These are phyloP conservation scores for Puccinia coronata DNA, from an alignment of 1,284 basidiomycete genomes.

Conservation along the genomic window DNA sequence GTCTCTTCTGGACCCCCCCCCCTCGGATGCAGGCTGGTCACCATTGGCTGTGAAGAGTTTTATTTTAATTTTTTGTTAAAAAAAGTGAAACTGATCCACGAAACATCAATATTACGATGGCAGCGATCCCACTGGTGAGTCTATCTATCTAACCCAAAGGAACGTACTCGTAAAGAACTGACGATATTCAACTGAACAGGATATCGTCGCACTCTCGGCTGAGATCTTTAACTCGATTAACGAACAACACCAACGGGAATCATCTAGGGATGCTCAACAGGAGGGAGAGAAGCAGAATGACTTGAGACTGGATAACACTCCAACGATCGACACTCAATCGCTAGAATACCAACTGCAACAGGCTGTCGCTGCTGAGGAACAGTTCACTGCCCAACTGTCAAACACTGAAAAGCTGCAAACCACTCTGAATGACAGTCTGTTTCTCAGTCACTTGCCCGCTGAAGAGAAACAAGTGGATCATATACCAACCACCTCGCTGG, in stretches of 20 bases:
- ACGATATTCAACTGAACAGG: neutral
- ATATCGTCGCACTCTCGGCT: conserved; percentile 12
- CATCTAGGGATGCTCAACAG: neutral
- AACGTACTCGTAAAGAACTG: no score
- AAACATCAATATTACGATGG: no score
- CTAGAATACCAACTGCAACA: neutral
- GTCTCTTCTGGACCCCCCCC: no score
- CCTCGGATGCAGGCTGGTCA: no score
- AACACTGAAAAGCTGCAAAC: neutral
- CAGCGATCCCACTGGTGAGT: no score
- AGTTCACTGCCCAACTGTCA: neutral
- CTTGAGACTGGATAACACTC: neutral
- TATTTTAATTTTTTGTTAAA: no score
- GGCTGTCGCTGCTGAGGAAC: neutral
- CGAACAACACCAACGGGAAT: neutral
- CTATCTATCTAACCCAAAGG: no score
- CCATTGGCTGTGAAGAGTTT: no score
- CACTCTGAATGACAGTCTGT: neutral
- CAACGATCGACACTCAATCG: neutral
- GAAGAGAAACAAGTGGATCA: neutral
- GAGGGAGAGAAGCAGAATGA: neutral
- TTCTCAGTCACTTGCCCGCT: neutral
- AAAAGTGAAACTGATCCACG: no score
- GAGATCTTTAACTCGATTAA: conserved; percentile 6
- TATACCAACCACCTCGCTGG: neutral